Evolutionary conservation across 441 rosid genomes (phyloP).

Genomic region (Populus hybrid): DNA sequence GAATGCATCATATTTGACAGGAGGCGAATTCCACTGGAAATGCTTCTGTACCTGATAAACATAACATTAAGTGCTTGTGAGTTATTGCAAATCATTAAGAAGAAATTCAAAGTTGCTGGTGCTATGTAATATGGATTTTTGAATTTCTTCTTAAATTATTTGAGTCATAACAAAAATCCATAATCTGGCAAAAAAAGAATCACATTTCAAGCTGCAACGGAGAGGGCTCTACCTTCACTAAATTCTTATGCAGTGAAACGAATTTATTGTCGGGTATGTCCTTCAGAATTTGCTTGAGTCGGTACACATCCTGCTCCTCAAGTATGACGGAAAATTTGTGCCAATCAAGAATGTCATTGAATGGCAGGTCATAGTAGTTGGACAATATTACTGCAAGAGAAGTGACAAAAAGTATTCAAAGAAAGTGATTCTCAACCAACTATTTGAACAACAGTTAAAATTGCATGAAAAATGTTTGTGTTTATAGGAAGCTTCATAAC

Average conservation of each 20-base stretch:
- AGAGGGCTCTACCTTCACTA: conserved; percentile 56
- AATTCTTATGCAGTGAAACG: conserved; percentile 61
- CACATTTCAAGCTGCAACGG: not conserved
- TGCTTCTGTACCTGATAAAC: conserved; percentile 80
- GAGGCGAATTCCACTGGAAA: conserved; percentile 93
- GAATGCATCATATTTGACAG: conserved; percentile 71
- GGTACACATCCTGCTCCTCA: conserved; percentile 67
- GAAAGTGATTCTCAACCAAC: not conserved
- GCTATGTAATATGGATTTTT: no score
- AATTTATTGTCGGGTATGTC: conserved; percentile 64
- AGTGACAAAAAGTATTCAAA: not conserved
- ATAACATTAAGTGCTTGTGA: conserved; percentile 14
- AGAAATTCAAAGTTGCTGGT: not conserved
- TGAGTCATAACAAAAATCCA: not conserved
- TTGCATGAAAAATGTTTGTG: not conserved
- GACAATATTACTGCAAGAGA: conserved; percentile 74
- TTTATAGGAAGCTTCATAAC: not conserved
- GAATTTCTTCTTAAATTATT: no score
- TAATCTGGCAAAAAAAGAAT: not conserved
- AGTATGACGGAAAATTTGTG: conserved; percentile 71
- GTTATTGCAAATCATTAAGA: not conserved
- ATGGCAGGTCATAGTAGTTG: conserved; percentile 88
- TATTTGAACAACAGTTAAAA: not conserved
- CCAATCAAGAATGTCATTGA: conserved; percentile 87
- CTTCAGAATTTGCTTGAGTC: conserved; percentile 79